A percentile compares a stretch with the other conserved stretches of the same genome.
Evolutionary conservation across 306 rosid genomes (phyloP).

Genomic region (Clitoria ternatea): DNA sequence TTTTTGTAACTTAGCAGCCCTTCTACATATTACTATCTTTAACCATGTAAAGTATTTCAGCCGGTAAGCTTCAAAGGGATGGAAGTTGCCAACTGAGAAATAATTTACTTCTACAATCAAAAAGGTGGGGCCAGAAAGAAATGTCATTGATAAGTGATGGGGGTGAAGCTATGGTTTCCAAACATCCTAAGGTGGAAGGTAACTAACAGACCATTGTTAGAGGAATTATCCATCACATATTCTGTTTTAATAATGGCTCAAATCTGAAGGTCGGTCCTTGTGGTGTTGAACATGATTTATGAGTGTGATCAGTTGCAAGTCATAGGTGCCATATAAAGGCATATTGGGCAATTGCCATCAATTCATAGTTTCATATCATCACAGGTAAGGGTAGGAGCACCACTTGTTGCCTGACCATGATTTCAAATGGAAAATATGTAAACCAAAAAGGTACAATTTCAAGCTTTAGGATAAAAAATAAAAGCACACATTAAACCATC

Average conservation of each 20-base stretch:
- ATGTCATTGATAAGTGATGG: background rate
- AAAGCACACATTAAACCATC: background rate
- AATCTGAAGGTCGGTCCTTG: background rate
- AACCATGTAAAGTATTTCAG: background rate
- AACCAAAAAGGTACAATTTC: background rate
- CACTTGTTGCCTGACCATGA: background rate
- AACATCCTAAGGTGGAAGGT: background rate
- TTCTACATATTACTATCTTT: background rate
- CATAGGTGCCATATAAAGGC: background rate
- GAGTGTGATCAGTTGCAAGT: background rate
- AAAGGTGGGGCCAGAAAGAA: background rate
- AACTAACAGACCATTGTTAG: background rate
- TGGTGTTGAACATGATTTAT: background rate
- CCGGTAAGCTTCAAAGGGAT: background rate
- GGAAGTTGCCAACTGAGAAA: background rate
- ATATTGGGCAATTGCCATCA: background rate
- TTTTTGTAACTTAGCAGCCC: background rate
- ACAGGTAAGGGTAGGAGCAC: background rate
- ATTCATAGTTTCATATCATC: background rate
- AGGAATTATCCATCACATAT: background rate
- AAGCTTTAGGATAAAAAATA: background rate
- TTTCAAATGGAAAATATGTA: conserved; percentile 16
- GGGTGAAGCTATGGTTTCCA: conserved; percentile 2
- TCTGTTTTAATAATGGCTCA: background rate
- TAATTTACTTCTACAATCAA: background rate